Percentiles rank a stretch among this genome's conserved stretches.
Evolutionary conservation across 768 basidiomycete species (phyloP).

Genomic region (Hypsizygus marmoreus): DNA sequence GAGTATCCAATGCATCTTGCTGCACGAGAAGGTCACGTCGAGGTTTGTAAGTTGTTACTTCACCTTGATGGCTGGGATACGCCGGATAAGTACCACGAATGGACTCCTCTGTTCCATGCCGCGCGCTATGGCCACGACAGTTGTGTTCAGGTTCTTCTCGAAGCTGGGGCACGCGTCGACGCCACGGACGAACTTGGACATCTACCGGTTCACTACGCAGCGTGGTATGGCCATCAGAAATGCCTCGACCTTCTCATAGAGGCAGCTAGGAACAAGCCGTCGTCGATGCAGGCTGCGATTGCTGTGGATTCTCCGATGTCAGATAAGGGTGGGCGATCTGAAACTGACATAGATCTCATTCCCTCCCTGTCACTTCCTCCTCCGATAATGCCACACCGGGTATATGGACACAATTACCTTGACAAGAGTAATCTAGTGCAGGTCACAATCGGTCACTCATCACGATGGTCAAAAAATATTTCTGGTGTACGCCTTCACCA

Average conservation of each 20-base stretch:
- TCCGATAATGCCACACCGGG: slow-evolving; percentile 96
- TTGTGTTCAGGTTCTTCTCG: slow-evolving; percentile 78
- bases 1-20: slow-evolving; percentile 97
- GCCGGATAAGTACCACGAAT: slow-evolving; percentile 96
- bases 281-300: slow-evolving; percentile 20
- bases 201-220: slow-evolving; percentile 89
- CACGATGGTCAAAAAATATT: slow-evolving; percentile 33
- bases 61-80: slow-evolving; percentile 78
- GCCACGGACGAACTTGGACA: slow-evolving; percentile 83
- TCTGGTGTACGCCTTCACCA: slow-evolving; percentile 69
- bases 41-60: slow-evolving; percentile 80
- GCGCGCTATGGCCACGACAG: slow-evolving; percentile 79
- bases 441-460: slow-evolving; percentile 76
- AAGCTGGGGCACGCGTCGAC: slow-evolving; percentile 77
- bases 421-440: slow-evolving; percentile 86
- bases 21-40: slow-evolving; percentile 85
- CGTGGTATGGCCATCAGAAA: slow-evolving; percentile 88
- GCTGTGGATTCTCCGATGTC: slow-evolving; percentile 42
- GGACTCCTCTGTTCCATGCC: slow-evolving; percentile 97
- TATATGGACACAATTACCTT: slow-evolving; percentile 96
- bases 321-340: slow-evolving; percentile 36
- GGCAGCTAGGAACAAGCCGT: slow-evolving; percentile 36
- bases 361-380: slow-evolving; percentile 95
- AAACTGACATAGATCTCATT: slow-evolving; percentile 87
- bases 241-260: slow-evolving; percentile 65